phyloP scores from a whole-genome alignment of 2,329 filamentous ascomycete species.

The Diaporthe vexans region DNA sequence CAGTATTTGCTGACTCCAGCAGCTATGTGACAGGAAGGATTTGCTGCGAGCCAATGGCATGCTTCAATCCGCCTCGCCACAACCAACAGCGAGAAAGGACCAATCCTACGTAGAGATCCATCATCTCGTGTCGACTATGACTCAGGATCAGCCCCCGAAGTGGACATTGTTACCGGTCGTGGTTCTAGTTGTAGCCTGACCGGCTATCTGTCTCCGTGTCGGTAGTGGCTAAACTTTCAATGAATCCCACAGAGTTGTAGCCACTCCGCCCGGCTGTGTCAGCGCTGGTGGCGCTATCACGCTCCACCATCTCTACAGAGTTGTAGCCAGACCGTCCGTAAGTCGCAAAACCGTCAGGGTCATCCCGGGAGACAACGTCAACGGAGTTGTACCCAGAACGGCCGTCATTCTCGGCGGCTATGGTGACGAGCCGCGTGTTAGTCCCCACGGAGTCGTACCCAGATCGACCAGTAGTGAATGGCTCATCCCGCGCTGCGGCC shows the following conservation, averaged over 20 bases:
- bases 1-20: neutral
- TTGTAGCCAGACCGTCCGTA: constrained; percentile 12
- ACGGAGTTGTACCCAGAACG: constrained; percentile 28
- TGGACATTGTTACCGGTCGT: neutral
- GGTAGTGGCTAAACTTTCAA: neutral
- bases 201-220: constrained; percentile 10
- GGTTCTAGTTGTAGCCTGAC: constrained; percentile 10
- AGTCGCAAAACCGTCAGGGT: neutral
- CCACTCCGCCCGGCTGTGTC: neutral
- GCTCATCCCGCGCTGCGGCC: neutral
- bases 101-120: neutral
- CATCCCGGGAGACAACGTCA: neutral
- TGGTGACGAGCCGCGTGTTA: neutral
- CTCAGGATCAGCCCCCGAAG: neutral
- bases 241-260: neutral
- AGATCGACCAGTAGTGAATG: neutral
- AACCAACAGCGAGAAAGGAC: neutral
- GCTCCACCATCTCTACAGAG: neutral
- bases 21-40: neutral
- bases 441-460: constrained; percentile 19
- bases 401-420: neutral
- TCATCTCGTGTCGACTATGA: neutral
- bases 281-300: neutral
- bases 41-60: constrained; percentile 6
- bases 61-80: neutral